phyloP scores from a whole-genome alignment of 75 land plant species.

The Selaginella tamariscina region DNA sequence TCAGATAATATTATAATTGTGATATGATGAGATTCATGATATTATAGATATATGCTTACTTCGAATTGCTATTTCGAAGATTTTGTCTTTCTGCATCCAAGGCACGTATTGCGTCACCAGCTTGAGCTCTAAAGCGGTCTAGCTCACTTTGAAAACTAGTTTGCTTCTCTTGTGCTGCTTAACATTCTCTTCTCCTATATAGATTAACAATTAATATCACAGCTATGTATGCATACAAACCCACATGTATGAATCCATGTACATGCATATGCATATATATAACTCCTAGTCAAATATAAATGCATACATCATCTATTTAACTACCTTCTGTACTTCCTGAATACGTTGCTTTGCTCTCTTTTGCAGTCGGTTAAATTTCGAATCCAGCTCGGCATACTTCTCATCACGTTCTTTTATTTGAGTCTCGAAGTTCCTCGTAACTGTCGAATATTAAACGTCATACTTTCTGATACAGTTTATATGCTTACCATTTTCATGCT shows the following conservation, averaged over 20 bases:
- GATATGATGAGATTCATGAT: no score
- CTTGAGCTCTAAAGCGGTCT: slow-evolving; percentile 63
- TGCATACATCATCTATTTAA: no score
- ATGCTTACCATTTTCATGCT: background rate
- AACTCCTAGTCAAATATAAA: background rate
- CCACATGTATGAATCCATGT: background rate
- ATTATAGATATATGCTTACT: slow-evolving; percentile 25
- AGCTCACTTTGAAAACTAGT: slow-evolving; percentile 53
- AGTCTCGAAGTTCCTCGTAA: slow-evolving; percentile 50
- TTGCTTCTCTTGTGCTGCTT: slow-evolving; percentile 37
- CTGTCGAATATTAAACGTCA: slow-evolving; percentile 25
- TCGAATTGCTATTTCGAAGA: slow-evolving; percentile 49
- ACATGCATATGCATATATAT: background rate
- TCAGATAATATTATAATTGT: no score
- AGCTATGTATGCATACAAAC: background rate
- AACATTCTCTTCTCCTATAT: slow-evolving; percentile 94
- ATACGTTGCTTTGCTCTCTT: slow-evolving; percentile 94
- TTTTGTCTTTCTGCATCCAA: slow-evolving; percentile 82
- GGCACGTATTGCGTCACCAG: slow-evolving; percentile 79
- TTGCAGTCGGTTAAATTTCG: slow-evolving; percentile 73
- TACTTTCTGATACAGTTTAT: no score
- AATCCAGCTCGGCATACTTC: slow-evolving; percentile 78
- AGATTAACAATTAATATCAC: no score
- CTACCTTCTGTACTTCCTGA: slow-evolving; percentile 92
- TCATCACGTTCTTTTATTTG: slow-evolving; percentile 74